Base-by-base conservation (phyloP, 805 yeast species). In the Pichia paraexigua region DNA sequence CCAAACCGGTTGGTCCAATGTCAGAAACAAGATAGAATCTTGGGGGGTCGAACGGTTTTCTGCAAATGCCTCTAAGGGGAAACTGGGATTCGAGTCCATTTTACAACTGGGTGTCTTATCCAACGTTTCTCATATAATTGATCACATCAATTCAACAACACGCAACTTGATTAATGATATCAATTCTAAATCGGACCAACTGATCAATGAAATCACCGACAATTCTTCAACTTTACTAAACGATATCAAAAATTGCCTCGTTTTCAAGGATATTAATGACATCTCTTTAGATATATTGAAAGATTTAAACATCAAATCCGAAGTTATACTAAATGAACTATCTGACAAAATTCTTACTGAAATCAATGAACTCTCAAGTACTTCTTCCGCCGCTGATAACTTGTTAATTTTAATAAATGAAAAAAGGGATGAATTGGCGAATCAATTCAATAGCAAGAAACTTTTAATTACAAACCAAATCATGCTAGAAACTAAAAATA, bases 41-140 rank as follows among this genome's bases (percentile, higher is more conserved):
- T 92, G 97, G 96, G 80, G 91, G 0, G 85, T 88, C 7, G 87
- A 87, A 62, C 74, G 97, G 64, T 94, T 92, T 67, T 80, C 83
- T 44, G 94, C 87, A 64, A 92, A 92, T 66, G 97, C 98, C 17
- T 69, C 69, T 50, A 79, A 79, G 59, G 99, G 99, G 30, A 85
- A 82, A 58, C 58, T 69, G 30, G 99, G 97, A 0, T 91, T 92
- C 59, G 98, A 94, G 56, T 66, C 79, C 2, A 97, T 94, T 2
- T 72, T 92, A 51, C 65, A 78, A 51, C 37, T 65, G 17, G 56
- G 56, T 17, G 12, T 48, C 5, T 8, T 48, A n/a, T 58, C 56
- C 10, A 35, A 35, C 39, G 39, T 35, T n/a, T 35, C 39, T n/a
- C 59, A 53, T 15, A 52, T 60, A 11, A 24, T 54, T 8, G 57